Conservation (phyloP, 108 stramenopile species). For the Cyclostephanos tholiformis region DNA sequence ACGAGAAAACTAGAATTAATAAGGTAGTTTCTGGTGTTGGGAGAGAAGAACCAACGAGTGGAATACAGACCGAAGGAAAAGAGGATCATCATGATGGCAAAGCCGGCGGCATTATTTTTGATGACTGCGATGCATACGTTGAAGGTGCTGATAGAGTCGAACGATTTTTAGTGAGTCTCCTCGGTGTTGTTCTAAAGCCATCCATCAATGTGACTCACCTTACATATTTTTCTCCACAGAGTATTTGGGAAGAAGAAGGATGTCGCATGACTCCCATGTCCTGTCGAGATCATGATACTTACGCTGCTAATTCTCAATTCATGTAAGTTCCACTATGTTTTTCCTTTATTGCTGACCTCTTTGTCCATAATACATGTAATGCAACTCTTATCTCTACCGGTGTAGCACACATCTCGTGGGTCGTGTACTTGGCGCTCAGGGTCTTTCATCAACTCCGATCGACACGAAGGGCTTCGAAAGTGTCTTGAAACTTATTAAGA, state of each 20-base stretch:
- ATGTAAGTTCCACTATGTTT: slow-evolving; percentile 38
- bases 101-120: slow-evolving; percentile 51
- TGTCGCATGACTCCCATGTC: slow-evolving; percentile 98
- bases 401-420: slow-evolving; percentile 93
- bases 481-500: slow-evolving; percentile 90
- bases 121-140: slow-evolving; percentile 65
- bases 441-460: slow-evolving; percentile 59
- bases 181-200: not conserved
- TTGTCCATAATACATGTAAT: not conserved
- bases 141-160: slow-evolving; percentile 85
- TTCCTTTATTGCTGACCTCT: not conserved
- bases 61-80: not conserved
- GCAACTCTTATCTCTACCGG: not conserved
- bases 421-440: slow-evolving; percentile 92
- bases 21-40: slow-evolving; percentile 47
- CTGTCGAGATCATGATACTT: slow-evolving; percentile 94
- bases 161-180: slow-evolving; percentile 69
- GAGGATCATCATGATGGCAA: slow-evolving; percentile 26
- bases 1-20: slow-evolving; percentile 89
- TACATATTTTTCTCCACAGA: slow-evolving; percentile 1
- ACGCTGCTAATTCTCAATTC: slow-evolving; percentile 97
- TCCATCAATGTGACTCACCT: not conserved
- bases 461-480: slow-evolving; percentile 97
- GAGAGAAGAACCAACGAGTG: slow-evolving; percentile 11
- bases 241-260: slow-evolving; percentile 97